Percentiles rank a stretch among this genome's conserved stretches.
These are phyloP conservation scores for Colletotrichum ledebouriae DNA, from an alignment of 2,329 filamentous ascomycete genomes.

Conservation along the genomic window DNA sequence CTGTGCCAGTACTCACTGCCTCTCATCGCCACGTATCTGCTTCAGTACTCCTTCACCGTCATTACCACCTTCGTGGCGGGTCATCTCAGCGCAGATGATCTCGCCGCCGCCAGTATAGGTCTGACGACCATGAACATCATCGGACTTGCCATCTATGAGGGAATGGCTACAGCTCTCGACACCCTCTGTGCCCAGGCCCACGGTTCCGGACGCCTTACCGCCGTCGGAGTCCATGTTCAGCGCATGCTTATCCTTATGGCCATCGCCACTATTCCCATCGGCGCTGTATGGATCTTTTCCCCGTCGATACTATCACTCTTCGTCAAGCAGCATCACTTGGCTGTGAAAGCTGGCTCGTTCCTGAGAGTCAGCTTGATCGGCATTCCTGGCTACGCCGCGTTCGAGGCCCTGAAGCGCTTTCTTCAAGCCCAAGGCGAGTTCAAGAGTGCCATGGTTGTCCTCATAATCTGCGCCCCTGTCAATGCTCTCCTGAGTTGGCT, in stretches of 20 bases:
- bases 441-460: slow-evolving; percentile 60
- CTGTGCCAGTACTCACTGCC: slow-evolving; percentile 57
- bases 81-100: slow-evolving; percentile 64
- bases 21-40: slow-evolving; percentile 65
- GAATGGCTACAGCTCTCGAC: slow-evolving; percentile 64
- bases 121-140: slow-evolving; percentile 68
- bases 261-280: slow-evolving; percentile 62
- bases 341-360: slow-evolving; percentile 63
- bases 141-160: slow-evolving; percentile 64
- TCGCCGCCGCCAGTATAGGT: slow-evolving; percentile 65
- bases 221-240: slow-evolving; percentile 66
- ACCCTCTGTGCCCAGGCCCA: slow-evolving; percentile 66
- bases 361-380: slow-evolving; percentile 62
- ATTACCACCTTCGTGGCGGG: slow-evolving; percentile 66
- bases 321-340: slow-evolving; percentile 61
- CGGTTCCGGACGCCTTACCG: slow-evolving; percentile 60
- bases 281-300: slow-evolving; percentile 62
- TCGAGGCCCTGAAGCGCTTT: slow-evolving; percentile 67
- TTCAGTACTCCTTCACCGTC: slow-evolving; percentile 63
- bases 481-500: slow-evolving; percentile 64
- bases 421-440: slow-evolving; percentile 68
- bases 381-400: slow-evolving; percentile 65
- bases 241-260: slow-evolving; percentile 65
- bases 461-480: slow-evolving; percentile 61
- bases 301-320: slow-evolving; percentile 59